Conservation (phyloP, 257 asterid genomes). For the Salvia hispanica region DNA sequence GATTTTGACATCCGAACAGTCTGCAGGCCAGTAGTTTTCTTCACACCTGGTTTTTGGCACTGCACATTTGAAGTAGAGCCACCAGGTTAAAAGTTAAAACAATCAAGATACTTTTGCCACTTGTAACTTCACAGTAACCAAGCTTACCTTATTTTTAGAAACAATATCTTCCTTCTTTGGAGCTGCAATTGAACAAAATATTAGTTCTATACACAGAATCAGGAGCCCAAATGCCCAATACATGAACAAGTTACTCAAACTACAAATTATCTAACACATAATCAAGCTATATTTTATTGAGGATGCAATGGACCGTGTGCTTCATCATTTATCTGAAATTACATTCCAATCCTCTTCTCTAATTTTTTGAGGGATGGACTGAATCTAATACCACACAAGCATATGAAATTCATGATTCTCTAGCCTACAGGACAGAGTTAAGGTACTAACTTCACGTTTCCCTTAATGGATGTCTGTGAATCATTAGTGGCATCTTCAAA, state of each 20-base stretch:
- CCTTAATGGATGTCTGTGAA: constrained; percentile 13
- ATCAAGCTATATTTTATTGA: constrained; percentile 12
- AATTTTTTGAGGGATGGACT: constrained; percentile 1
- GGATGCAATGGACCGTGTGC: constrained; percentile 19
- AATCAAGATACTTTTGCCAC: constrained; percentile 17
- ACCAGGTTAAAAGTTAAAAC: constrained; percentile 4
- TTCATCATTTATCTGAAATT: constrained; percentile 3
- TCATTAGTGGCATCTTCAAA: neutral
- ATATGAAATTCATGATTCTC: neutral
- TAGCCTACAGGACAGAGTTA: neutral
- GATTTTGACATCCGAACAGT: constrained; percentile 45
- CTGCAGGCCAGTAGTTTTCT: constrained; percentile 49
- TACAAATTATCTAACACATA: neutral
- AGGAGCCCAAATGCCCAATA: constrained; percentile 1
- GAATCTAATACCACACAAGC: neutral
- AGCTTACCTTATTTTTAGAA: constrained; percentile 54
- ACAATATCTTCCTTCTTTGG: constrained; percentile 44
- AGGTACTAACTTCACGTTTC: neutral
- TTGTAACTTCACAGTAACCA: constrained; percentile 5
- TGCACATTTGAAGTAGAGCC: constrained; percentile 38
- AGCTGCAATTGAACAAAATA: constrained; percentile 48
- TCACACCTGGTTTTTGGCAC: constrained; percentile 51
- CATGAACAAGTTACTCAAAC: constrained; percentile 10
- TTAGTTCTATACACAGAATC: constrained; percentile 27
- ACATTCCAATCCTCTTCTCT: neutral